Evolutionary conservation across 208 protist species (phyloP), one percentile per base, ranked within the genome.

Genomic region (Leishmania major): DNA sequence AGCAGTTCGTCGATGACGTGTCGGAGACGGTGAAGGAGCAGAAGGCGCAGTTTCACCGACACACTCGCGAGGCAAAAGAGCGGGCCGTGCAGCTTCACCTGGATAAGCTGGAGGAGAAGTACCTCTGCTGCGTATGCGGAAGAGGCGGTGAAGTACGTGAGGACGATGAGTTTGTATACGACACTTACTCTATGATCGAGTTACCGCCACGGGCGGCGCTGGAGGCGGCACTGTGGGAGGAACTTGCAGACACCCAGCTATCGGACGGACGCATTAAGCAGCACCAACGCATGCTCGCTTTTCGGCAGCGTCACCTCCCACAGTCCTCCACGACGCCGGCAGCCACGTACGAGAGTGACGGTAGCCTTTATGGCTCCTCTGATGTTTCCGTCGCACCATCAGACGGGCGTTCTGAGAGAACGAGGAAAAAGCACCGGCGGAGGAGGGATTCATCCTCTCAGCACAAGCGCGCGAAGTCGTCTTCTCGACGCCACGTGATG

Each of bases 41-140:
- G 64, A 89, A 89, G 80, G 91, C 93, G 49, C 83, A 81, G 70
- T 88, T 91, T 47, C 83, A 91, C 70, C 86, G 88, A 31, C 85
- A 85, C 37, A 79, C 86, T 40, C 88, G 87, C 13, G 92, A 97
- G 66, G 59, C 90, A 3, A 83, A 89, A n/a, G 88, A 95, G 57
- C 88, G 94, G 19, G 87, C 88, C 6, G 83, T 94, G 19, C 89
- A 93, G 77, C 92, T 93, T 1, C 88, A 97, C 80, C 85, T 97
- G 10, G 94, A 97, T 75, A 60, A 89, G 17, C 77, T 97, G 37
- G 94, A 97, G 74, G 92, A 92, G 74, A 88, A 97, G 60, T 96
- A 94, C 76, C 86, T 95, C 37, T 97, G 94, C 83, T 96, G 92
- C 80, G 91, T 97, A 11, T 97, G 94, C 81, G 91, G 91, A 31